Evolutionary conservation across 192 early-diverging fungal genomes (phyloP), one percentile per base, ranked within the genome.

Genomic region (Phlyctochytrium bullatum): DNA sequence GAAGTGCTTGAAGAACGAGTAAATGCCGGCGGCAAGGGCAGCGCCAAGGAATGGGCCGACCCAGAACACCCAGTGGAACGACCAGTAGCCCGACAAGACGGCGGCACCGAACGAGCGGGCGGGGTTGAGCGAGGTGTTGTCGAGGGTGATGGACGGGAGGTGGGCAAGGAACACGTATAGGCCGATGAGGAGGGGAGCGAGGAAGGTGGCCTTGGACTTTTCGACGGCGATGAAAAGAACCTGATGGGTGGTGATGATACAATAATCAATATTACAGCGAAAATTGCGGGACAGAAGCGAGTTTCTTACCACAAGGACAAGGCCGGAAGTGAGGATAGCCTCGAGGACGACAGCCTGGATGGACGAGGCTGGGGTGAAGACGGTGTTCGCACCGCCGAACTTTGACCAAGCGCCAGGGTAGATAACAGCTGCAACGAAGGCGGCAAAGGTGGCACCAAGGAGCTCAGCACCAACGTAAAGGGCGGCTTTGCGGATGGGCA

Each of bases 51-150:
- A 52, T 16, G 86, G 86, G 1, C 52, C 88, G 35, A 86, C 74
- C 86, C 86, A 88, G 67, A 87, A 90, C 51, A 90, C 73, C 86
- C 86, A 89, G 51, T 89, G 87, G 27, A 76, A 35, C 6, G 20
- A 51, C 56, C 83, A 73, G 32, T 59, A 66, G 16, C 80, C 80
- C 40, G 10, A 14, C 40, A 47, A 74, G 24, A 87, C 62, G 10
- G 85, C 74, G 27, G 83, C 75, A 32, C 74, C 87, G 66, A 88
- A 87, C 56, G 80, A 80, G 35, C 86, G 76, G 24, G 88, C 89
- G 23, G 88, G 89, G 74, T 90, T 90, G 52, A 90, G 67, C 16
- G 79, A 78, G 24, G 83, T 82, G 50, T 78, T 75, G 34, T 71
- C 75, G 73, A 71, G 73, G 29, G 77, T 73, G 40, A 79, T 72